phyloP scores from a whole-genome alignment of 805 yeast genomes.

The Priceomyces fermenticarens region DNA sequence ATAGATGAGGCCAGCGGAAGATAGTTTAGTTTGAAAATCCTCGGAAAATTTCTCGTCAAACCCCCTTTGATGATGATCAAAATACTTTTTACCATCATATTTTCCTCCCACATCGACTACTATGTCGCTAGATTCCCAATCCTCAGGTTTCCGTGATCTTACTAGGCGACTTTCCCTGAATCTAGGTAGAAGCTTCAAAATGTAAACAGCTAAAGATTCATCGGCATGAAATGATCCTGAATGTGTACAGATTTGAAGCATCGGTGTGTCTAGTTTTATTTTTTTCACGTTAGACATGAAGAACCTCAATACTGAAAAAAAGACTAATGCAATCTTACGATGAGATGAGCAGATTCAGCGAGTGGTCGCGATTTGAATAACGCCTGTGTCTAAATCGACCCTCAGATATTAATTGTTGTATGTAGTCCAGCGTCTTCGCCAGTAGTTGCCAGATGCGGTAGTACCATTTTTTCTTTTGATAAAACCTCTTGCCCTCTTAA shows the following conservation, averaged over 20 bases:
- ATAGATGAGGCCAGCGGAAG: slow-evolving; percentile 91
- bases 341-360: too few species aligned
- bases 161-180: slow-evolving; percentile 64
- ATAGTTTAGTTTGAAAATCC: slow-evolving; percentile 69
- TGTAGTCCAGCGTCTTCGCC: too few species aligned
- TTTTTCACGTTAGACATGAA: slow-evolving; percentile 3
- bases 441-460: too few species aligned
- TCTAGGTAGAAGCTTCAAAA: slow-evolving; percentile 71
- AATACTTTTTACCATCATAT: slow-evolving; percentile 80
- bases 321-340: too few species aligned
- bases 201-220: slow-evolving; percentile 89
- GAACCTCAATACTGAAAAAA: too few species aligned
- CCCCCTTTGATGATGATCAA: slow-evolving; percentile 96
- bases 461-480: too few species aligned
- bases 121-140: slow-evolving; percentile 84
- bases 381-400: too few species aligned
- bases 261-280: slow-evolving; percentile 9
- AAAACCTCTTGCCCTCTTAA: too few species aligned
- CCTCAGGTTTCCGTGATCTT: slow-evolving; percentile 79
- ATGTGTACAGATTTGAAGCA: slow-evolving; percentile 77
- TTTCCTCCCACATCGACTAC: slow-evolving; percentile 94
- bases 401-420: too few species aligned
- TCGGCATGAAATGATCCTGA: slow-evolving; percentile 97
- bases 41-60: slow-evolving; percentile 71
- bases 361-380: too few species aligned